A percentile compares a stretch with the other conserved stretches of the same genome.
Conservation (phyloP, 2,329 filamentous ascomycete species). For the Venturia aucupariae region DNA sequence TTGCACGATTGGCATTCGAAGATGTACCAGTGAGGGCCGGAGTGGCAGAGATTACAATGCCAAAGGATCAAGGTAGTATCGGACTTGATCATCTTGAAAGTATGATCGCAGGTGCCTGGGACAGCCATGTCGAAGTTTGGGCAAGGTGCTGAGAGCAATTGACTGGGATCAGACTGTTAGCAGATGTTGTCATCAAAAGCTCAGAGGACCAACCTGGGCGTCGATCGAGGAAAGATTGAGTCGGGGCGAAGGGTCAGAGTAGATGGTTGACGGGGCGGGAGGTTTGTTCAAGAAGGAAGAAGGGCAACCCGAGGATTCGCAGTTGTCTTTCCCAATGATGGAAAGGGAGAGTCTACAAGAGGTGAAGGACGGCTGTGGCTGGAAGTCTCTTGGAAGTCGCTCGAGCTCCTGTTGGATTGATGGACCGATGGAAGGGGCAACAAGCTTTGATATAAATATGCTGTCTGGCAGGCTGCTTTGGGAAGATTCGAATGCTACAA, state of each 20-base stretch:
- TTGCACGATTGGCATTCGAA: slow-evolving; percentile 43
- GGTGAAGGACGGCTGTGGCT: slow-evolving; percentile 1
- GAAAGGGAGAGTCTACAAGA: neutral
- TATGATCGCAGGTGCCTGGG: slow-evolving; percentile 38
- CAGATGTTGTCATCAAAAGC: neutral
- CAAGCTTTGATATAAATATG: slow-evolving; percentile 4
- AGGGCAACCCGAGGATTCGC: neutral
- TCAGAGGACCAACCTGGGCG: neutral
- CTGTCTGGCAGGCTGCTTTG: neutral
- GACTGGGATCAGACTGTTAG: neutral
- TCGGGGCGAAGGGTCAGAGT: neutral
- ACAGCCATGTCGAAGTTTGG: slow-evolving; percentile 30
- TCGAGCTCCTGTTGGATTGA: neutral
- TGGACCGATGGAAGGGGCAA: slow-evolving; percentile 1
- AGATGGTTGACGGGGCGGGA: neutral
- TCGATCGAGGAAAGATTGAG: neutral
- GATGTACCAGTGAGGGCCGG: slow-evolving; percentile 42
- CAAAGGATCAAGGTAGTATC: slow-evolving; percentile 42
- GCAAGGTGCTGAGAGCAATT: neutral
- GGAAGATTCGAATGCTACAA: neutral
- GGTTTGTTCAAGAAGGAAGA: neutral
- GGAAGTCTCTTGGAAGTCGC: neutral
- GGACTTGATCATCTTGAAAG: slow-evolving; percentile 43
- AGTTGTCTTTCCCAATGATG: neutral
- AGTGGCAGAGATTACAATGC: slow-evolving; percentile 45